These are phyloP conservation scores for Powellomyces hirtus DNA, from an alignment of 192 early-diverging fungal genomes.

Conservation along the genomic window DNA sequence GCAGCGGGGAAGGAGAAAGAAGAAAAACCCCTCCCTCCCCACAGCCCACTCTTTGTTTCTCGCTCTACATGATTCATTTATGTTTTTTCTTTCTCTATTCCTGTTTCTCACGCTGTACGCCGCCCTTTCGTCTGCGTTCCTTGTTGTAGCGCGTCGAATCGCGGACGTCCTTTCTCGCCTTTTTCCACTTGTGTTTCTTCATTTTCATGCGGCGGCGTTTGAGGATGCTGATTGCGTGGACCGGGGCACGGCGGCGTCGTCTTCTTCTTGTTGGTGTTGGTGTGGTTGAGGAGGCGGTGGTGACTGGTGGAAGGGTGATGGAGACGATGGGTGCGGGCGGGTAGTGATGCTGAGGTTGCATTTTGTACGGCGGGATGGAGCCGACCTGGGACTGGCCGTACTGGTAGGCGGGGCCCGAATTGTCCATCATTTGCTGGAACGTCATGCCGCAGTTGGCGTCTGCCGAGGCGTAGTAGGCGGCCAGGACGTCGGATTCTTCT, in stretches of 20 bases:
- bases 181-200: conserved; percentile 97
- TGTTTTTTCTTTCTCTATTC: conserved; percentile 29
- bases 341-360: too few relatives aligned
- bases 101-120: conserved; percentile 39
- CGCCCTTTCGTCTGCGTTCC: conserved; percentile 37
- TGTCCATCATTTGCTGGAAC: conserved; percentile 8
- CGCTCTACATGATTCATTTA: too few relatives aligned
- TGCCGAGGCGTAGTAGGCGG: not conserved
- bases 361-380: too few relatives aligned
- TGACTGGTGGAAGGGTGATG: too few relatives aligned
- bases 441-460: not conserved
- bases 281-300: too few relatives aligned
- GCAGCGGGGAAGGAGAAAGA: too few relatives aligned
- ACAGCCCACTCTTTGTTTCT: too few relatives aligned
- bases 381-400: not conserved
- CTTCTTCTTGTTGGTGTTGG: conserved; percentile 7
- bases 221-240: conserved; percentile 71
- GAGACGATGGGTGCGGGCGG: too few relatives aligned
- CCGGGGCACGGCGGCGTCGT: not conserved
- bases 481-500: conserved; percentile 5
- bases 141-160: conserved; percentile 44
- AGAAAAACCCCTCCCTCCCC: too few relatives aligned
- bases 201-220: conserved; percentile 87
- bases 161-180: conserved; percentile 55
- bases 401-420: conserved; percentile 5